phyloP scores from a whole-genome alignment of 2,329 filamentous ascomycete species.

The Fragosphaeria purpurea region DNA sequence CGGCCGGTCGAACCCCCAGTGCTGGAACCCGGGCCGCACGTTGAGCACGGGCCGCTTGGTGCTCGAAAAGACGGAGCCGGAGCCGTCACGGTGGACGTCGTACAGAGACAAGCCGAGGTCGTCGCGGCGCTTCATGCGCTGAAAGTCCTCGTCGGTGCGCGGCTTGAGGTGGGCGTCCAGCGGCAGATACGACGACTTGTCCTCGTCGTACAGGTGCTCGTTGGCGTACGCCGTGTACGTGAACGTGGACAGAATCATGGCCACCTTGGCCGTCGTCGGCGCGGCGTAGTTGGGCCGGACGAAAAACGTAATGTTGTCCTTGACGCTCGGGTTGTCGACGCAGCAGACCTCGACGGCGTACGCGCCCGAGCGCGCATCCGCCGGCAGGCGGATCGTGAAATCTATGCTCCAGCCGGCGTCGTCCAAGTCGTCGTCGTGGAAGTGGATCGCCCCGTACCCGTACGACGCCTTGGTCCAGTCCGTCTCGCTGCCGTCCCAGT shows the following conservation, averaged over 20 bases:
- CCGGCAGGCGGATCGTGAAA: constrained; percentile 1
- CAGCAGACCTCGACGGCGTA: constrained; percentile 4
- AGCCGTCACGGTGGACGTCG: constrained; percentile 27
- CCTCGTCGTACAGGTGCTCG: constrained; percentile 6
- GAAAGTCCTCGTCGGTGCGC: constrained; percentile 1
- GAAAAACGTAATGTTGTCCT: constrained; percentile 3
- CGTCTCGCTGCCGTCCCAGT: constrained; percentile 7
- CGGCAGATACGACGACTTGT: not conserved
- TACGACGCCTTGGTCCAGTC: constrained; percentile 5
- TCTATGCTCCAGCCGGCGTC: constrained; percentile 7
- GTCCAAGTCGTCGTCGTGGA: constrained; percentile 10
- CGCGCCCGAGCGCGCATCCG: constrained; percentile 2
- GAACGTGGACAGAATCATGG: constrained; percentile 3
- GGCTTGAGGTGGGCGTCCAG: not conserved
- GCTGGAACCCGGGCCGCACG: constrained; percentile 23
- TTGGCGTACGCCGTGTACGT: constrained; percentile 9
- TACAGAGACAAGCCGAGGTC: constrained; percentile 29
- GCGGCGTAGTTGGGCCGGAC: not conserved
- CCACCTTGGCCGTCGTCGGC: not conserved
- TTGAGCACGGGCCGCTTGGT: constrained; percentile 26
- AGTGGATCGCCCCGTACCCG: constrained; percentile 10
- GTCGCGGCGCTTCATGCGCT: constrained; percentile 1
- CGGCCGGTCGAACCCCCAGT: constrained; percentile 25
- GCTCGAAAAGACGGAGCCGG: constrained; percentile 22
- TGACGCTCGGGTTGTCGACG: not conserved